A percentile compares a stretch with the other conserved stretches of the same genome.
Evolutionary conservation across 805 yeast genomes (phyloP).

Genomic region (Candida nonsorbophila): DNA sequence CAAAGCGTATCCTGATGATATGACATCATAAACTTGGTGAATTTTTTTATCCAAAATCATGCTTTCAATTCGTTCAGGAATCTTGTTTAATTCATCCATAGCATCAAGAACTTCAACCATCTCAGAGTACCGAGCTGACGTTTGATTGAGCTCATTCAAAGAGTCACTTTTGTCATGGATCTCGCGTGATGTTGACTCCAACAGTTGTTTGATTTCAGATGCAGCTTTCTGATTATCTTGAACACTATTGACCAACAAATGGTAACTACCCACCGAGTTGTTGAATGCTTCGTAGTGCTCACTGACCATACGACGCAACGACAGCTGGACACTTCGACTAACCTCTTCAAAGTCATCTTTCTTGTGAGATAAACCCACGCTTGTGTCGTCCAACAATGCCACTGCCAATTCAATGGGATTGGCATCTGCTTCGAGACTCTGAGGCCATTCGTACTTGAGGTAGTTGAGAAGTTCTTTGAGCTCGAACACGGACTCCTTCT

Average conservation of each 20-base stretch:
- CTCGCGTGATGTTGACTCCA: conserved; percentile 45
- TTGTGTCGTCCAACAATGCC: conserved; percentile 75
- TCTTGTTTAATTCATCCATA: conserved; percentile 52
- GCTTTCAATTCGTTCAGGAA: conserved; percentile 62
- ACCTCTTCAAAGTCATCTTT: conserved; percentile 60
- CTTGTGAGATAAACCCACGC: conserved; percentile 85
- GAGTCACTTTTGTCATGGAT: conserved; percentile 50
- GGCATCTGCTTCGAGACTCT: conserved; percentile 33
- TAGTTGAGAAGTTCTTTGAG: conserved; percentile 30
- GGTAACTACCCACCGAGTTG: conserved; percentile 79
- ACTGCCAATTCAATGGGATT: conserved; percentile 77
- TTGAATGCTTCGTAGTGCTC: conserved; percentile 82
- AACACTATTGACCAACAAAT: conserved; percentile 59
- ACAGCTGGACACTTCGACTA: conserved; percentile 49
- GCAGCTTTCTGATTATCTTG: conserved; percentile 61
- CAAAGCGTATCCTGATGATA: conserved; percentile 35
- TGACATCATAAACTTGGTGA: conserved; percentile 54
- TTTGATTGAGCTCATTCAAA: conserved; percentile 59
- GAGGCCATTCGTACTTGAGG: conserved; percentile 42
- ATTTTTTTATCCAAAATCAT: conserved; percentile 67
- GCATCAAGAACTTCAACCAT: conserved; percentile 67
- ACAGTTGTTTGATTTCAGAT: conserved; percentile 39
- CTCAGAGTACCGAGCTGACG: conserved; percentile 57
- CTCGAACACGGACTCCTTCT: conserved; percentile 26
- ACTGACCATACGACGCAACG: conserved; percentile 67